Conservation (phyloP, 306 rosid species). For the Sindora glabra region DNA sequence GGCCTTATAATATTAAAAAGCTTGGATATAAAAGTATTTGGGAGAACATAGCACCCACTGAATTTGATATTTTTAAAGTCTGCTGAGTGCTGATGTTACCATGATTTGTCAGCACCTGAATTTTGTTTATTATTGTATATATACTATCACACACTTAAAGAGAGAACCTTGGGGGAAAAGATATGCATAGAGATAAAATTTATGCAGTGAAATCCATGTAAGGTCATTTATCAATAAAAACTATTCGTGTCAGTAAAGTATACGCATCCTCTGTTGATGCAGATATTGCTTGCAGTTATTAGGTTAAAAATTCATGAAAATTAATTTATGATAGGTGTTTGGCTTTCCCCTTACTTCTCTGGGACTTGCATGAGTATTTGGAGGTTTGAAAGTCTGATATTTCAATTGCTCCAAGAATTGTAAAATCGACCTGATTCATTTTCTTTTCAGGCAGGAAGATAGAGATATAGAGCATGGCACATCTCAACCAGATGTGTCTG, state of each 20-base stretch:
- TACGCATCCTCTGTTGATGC: background rate
- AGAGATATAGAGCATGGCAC: constrained; percentile 54
- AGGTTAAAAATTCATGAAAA: background rate
- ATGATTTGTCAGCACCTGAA: background rate
- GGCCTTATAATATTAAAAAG: background rate
- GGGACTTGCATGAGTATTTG: background rate
- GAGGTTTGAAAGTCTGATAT: constrained; percentile 9
- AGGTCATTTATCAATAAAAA: too few species aligned
- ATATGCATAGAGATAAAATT: background rate
- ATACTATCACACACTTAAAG: background rate
- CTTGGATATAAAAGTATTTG: too few species aligned
- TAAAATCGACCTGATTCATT: constrained; percentile 8
- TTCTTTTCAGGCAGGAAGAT: constrained; percentile 79
- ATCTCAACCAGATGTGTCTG: constrained; percentile 54
- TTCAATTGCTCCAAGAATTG: constrained; percentile 6
- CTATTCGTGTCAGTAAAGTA: background rate
- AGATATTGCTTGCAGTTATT: background rate
- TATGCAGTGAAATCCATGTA: background rate
- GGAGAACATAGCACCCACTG: background rate
- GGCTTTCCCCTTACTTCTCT: constrained; percentile 1
- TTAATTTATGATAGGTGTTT: background rate
- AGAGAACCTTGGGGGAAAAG: background rate
- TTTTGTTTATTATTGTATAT: too few species aligned
- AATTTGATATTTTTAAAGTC: background rate
- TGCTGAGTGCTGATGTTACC: background rate